Evolutionary conservation across 768 basidiomycete genomes (phyloP), one percentile per base, ranked within the genome.

Genomic region (Podaxis carcinomalis): DNA sequence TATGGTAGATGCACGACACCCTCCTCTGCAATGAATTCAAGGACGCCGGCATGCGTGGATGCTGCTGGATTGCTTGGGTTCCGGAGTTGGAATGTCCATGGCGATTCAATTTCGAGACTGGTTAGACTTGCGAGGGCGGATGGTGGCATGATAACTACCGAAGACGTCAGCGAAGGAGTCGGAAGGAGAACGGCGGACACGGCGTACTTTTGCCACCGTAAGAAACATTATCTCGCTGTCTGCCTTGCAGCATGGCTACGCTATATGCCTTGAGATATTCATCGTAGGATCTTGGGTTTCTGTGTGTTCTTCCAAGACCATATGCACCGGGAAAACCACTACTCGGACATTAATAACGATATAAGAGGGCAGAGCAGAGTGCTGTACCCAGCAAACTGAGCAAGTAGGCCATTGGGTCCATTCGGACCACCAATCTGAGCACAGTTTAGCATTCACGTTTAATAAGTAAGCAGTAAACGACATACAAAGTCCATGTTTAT

Each of bases 11-110:
- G 90, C 2, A 95, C 95, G 13, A 90, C 81, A 11, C 97, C 97
- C 73, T 98, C 96, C 59, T 97, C 90, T 2, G 97, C 96, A 65
- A 98, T 98, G 75, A 99, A 99, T 71, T 99, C 97, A 28, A 99
- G 84, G 27, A 99, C 97, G 79, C 97, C 97, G 1, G 92, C 92
- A 70, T 99, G 93, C 1, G 97, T 98, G 21, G 84, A 95, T 57
- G 84, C 90, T 36, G 86, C 92, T 55, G 82, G 80, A 76, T 90
- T 95, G 67, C 78, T 76, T 53, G 97, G 96, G 74, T 98, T 98
- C 52, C 92, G 89, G 55, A 99, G 80, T 64, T 96, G 89, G 72
- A 99, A 99, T 80, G 91, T 93, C 95, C 95, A 97, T 0, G 97
- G 97, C 0, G 83, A 81, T 62, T 93, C 89, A 47, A 99, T 80